Base-by-base conservation (phyloP, 441 rosid species). In the Manihot esculenta region DNA sequence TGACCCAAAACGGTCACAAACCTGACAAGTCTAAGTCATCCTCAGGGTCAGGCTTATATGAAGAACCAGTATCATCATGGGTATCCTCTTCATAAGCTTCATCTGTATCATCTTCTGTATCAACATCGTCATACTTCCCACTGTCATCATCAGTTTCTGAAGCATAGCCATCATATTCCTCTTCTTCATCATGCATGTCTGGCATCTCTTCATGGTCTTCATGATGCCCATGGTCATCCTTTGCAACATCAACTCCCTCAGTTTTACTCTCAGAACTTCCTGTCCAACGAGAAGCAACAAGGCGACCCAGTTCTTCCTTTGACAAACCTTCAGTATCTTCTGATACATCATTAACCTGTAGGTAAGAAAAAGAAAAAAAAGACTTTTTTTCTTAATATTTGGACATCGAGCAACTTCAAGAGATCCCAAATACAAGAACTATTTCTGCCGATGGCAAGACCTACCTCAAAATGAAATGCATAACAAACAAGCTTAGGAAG, bases 251-350 rank as follows among this genome's bases (percentile, higher is more conserved):
- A 53, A 42, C 82, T 24, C 67, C 80, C 76, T 72, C 82, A 66
- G 77, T 58, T 78, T 85, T 77, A 78, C 84, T 85, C 70, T 86
- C 89, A 33, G 84, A 73, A 61, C 74, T 85, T 78, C 98, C 93
- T 0, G 98, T 92, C 99, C 99, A 96, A 54, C 98, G 97, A 77
- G 99, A 94, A 30, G 96, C 99, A 79, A 96, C 87, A 71, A 88
- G 96, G 75, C 89, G 93, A 70, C 99, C 98, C 77, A 94, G 75
- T 84, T 96, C 99, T 79, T 90, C 99, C 80, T 84, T 92, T 64
- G 99, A 96, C 82, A 94, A 84, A 66, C 81, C 93, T 74, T 86
- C 88, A 51, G 83, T 71, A 66, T 69, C 84, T 78, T 83, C 88
- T 48, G 88, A 71, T 55, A 7, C 77, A 78, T 62, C 86, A 77